Evolutionary conservation across 2,329 filamentous ascomycete species (phyloP).

Genomic region (Pyrenophora graminea): DNA sequence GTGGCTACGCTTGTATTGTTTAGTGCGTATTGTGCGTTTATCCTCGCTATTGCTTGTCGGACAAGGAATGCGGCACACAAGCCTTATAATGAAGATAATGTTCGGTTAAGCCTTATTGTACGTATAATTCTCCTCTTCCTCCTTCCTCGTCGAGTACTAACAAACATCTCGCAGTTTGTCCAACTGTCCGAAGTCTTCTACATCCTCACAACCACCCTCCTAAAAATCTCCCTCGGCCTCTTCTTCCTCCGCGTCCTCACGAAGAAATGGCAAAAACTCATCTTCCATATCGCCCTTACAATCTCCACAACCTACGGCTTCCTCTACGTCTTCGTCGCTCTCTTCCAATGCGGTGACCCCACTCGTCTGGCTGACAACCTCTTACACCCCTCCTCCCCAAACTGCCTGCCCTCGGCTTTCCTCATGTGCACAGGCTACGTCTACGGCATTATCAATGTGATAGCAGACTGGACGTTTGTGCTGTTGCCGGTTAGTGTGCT

Average conservation of each 20-base stretch:
- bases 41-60: slow-evolving; percentile 26
- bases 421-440: slow-evolving; percentile 34
- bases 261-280: slow-evolving; percentile 34
- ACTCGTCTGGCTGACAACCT: slow-evolving; percentile 29
- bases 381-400: slow-evolving; percentile 7
- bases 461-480: slow-evolving; percentile 44
- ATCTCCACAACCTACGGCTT: slow-evolving; percentile 25
- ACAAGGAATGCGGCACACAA: slow-evolving; percentile 4
- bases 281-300: slow-evolving; percentile 5
- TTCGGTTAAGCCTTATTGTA: slow-evolving; percentile 29
- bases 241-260: slow-evolving; percentile 44
- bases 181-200: slow-evolving; percentile 56
- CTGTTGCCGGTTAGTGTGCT: slow-evolving; percentile 40
- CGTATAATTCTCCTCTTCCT: neutral
- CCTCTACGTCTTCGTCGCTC: slow-evolving; percentile 34
- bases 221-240: slow-evolving; percentile 50
- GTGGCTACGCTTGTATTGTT: slow-evolving; percentile 35
- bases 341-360: slow-evolving; percentile 40
- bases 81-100: slow-evolving; percentile 17
- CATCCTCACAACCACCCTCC: slow-evolving; percentile 53
- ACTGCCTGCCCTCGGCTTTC: slow-evolving; percentile 32
- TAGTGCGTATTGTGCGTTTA: slow-evolving; percentile 34
- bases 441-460: slow-evolving; percentile 38
- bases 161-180: slow-evolving; percentile 24
- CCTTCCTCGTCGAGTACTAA: slow-evolving; percentile 1